Evolutionary conservation across 805 yeast genomes (phyloP), one percentile per base, ranked within the genome.

Genomic region (Lipomyces chichibuensis): DNA sequence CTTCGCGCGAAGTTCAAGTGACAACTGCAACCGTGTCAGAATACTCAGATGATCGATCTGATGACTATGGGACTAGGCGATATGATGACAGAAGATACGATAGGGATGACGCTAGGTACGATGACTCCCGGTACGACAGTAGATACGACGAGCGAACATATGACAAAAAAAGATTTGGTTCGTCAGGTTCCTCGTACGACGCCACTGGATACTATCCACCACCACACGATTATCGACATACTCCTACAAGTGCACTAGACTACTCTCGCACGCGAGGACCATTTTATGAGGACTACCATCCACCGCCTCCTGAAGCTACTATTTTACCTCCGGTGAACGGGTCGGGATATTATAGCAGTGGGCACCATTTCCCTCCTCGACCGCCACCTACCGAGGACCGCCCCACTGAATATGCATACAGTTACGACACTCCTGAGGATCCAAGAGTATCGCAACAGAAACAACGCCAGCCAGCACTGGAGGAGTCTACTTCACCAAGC

Each of bases 221-320:
- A 3, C 55, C 55, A 14, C 55, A 29, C 33, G 59, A 56, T 32
- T 29, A 56, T n/a, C 27, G 27, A 32, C 59, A 39, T 25, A 39
- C 59, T 13, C 43, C 37, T 25, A 17, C 49, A 3, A 43, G 49
- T n/a, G 49, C 25, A 5, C 49, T 43, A 43, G 49, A 6, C 20
- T 43, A 43, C 23, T 43, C 49, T 17, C 49, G 49, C 49, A 43
- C 49, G n/a, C 49, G 49, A 43, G n/a, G 20, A 43, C 61, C 20
- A 14, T n/a, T 37, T 3, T 56, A 33, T 17, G 64, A 61, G 32
- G 64, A 57, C 29, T 65, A 60, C 25, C 64, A 65, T 43, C 67
- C 67, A 17, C 64, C 64, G 32, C 64, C 64, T 13, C 64, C 64
- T 14, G 64, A 60, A 53, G 62, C 64, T 2, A 65, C 62, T 7